These are phyloP conservation scores for Sugiyamaella mastotermitis DNA, from an alignment of 805 yeast genomes.

Conservation along the genomic window DNA sequence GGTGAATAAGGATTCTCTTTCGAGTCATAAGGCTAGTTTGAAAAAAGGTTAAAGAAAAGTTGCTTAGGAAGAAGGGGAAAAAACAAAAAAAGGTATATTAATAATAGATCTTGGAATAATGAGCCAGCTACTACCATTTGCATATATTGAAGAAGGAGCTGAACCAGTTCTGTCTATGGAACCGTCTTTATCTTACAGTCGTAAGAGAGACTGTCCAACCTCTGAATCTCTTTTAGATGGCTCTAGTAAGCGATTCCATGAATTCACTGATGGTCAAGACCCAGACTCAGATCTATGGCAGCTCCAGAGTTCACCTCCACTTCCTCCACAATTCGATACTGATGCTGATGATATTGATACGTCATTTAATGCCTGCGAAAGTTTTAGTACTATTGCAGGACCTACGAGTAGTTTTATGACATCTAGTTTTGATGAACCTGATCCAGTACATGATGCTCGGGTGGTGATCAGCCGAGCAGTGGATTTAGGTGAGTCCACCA, in stretches of 20 bases:
- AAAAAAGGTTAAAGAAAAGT: no score
- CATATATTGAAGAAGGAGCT: conserved; percentile 8
- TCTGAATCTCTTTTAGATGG: conserved; percentile 14
- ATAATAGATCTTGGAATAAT: no score
- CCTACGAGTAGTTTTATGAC: no score
- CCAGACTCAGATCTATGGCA: conserved; percentile 11
- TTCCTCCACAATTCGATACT: conserved; percentile 2
- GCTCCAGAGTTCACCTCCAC: conserved; percentile 16
- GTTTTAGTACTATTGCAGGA: no score
- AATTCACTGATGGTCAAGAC: conserved; percentile 13
- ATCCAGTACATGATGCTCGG: no score
- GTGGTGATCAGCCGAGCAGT: no score
- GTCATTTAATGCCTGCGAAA: no score
- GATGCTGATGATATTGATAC: conserved; percentile 8
- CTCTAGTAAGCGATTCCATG: conserved; percentile 13
- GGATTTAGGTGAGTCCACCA: conserved; percentile 13
- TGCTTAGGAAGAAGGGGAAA: no score
- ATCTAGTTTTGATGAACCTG: no score
- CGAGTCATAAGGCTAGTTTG: no score
- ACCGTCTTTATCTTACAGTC: conserved; percentile 12
- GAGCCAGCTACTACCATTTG: conserved; percentile 14
- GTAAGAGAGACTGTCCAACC: conserved; percentile 12
- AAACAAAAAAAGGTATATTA: no score
- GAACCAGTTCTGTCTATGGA: conserved; percentile 11
- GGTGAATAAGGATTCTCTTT: no score